A percentile compares a stretch with the other conserved stretches of the same genome.
Conservation (phyloP, 176 grass and related monocot species). For the Oryza longistaminata region DNA sequence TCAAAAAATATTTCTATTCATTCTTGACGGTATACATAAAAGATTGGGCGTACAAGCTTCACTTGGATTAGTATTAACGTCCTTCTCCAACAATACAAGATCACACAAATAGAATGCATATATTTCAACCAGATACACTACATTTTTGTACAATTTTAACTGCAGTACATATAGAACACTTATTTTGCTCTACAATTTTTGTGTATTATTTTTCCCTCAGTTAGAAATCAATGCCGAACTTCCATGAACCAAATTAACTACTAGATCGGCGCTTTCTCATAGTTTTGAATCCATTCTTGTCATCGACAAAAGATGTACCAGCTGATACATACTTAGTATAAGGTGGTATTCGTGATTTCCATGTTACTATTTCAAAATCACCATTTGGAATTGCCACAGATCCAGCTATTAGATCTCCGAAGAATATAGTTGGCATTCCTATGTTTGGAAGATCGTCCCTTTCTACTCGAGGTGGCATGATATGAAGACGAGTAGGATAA, state of each 20-base stretch:
- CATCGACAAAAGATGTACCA: background rate
- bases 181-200: no score
- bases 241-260: background rate
- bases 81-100: no score
- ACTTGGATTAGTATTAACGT: no score
- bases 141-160: no score
- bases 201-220: no score
- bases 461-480: conserved; percentile 17
- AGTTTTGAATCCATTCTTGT: background rate
- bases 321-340: background rate
- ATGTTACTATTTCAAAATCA: background rate
- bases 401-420: conserved; percentile 10
- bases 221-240: no score
- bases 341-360: conserved; percentile 7
- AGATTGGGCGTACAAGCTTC: no score
- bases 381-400: background rate
- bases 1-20: no score
- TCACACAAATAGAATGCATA: no score
- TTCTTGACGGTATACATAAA: no score
- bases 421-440: background rate
- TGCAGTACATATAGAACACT: no score
- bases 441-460: background rate
- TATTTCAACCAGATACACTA: no score
- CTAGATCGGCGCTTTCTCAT: background rate
- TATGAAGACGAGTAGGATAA: background rate